Evolutionary conservation across 2,329 filamentous ascomycete genomes (phyloP).

Genomic region (Xylariaceae sp.): DNA sequence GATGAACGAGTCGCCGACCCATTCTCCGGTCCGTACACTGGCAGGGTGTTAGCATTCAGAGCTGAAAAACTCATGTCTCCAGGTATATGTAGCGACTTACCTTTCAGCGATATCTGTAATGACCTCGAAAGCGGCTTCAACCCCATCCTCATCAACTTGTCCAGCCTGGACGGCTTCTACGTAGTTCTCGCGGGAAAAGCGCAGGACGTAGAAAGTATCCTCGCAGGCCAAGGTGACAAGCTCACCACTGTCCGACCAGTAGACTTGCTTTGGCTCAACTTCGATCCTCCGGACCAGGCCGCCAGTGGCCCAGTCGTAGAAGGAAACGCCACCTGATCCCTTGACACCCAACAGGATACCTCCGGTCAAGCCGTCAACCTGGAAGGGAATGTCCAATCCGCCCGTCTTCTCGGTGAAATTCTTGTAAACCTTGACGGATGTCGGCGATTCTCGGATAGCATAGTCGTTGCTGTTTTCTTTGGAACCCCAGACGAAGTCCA

Average conservation of each 20-base stretch:
- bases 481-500: constrained; percentile 95
- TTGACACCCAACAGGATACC: constrained; percentile 91
- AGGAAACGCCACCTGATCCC: constrained; percentile 88
- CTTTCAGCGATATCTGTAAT: constrained; percentile 93
- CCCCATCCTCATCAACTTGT: constrained; percentile 82
- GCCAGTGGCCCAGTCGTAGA: constrained; percentile 94
- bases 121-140: constrained; percentile 93
- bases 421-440: constrained; percentile 83
- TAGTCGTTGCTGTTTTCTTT: constrained; percentile 99
- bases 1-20: constrained; percentile 98
- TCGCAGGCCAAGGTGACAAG: constrained; percentile 90
- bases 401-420: constrained; percentile 92
- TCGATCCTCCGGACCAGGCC: constrained; percentile 89
- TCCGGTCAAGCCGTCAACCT: constrained; percentile 84
- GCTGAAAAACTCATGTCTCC: not conserved
- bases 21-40: constrained; percentile 88
- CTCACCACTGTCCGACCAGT: constrained; percentile 97
- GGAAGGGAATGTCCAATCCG: constrained; percentile 90
- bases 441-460: constrained; percentile 89
- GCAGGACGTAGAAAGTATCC: constrained; percentile 89
- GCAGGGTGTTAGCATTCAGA: constrained; percentile 23
- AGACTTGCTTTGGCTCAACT: constrained; percentile 68
- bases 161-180: constrained; percentile 77
- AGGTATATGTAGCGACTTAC: constrained; percentile 38
- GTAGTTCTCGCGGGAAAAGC: constrained; percentile 88